Conservation (phyloP, 805 yeast genomes). For the Pichia cephalocereana region DNA sequence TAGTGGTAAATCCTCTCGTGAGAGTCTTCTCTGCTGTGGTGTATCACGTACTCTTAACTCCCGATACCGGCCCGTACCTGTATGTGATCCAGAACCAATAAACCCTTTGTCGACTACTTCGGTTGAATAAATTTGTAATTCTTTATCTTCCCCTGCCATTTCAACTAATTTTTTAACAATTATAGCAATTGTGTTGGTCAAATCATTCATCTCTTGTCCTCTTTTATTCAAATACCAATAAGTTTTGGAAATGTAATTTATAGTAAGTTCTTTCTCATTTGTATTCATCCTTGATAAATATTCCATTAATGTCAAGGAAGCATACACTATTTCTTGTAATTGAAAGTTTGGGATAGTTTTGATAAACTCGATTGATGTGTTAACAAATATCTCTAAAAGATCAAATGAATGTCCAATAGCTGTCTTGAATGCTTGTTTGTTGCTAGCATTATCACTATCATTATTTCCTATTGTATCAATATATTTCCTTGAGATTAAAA, state of each 20-base stretch:
- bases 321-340: constrained; percentile 43
- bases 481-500: constrained; percentile 31
- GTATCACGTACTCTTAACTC: constrained; percentile 4
- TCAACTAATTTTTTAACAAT: constrained; percentile 44
- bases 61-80: constrained; percentile 5
- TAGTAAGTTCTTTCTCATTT: constrained; percentile 31
- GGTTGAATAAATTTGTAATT: background rate
- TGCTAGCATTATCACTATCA: background rate
- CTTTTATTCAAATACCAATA: constrained; percentile 52
- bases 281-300: constrained; percentile 31
- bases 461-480: constrained; percentile 9
- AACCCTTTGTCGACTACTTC: constrained; percentile 8
- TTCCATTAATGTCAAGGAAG: constrained; percentile 45
- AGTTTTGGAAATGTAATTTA: constrained; percentile 40
- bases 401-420: constrained; percentile 37
- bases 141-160: constrained; percentile 26
- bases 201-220: constrained; percentile 49
- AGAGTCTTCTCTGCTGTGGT: constrained; percentile 18
- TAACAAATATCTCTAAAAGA: constrained; percentile 34
- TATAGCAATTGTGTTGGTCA: constrained; percentile 50
- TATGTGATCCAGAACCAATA: constrained; percentile 11
- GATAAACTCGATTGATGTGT: constrained; percentile 36
- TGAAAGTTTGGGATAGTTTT: constrained; percentile 49
- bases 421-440: constrained; percentile 21
- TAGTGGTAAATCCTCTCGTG: constrained; percentile 15